Evolutionary conservation across 306 rosid genomes (phyloP).

Genomic region (Begonia loranthoides): DNA sequence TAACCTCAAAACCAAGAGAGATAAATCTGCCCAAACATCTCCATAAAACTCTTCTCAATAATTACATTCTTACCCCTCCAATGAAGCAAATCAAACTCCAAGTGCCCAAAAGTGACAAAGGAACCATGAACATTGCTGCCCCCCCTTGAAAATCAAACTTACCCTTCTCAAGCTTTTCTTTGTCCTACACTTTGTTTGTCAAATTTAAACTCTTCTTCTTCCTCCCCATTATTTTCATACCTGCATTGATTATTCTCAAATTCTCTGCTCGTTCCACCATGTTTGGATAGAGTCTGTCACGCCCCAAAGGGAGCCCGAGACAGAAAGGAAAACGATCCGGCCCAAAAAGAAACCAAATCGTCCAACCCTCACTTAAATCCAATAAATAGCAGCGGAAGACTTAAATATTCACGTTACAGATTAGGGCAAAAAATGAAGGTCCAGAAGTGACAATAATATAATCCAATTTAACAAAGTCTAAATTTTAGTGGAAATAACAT

Average conservation of each 20-base stretch:
- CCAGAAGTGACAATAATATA: no score
- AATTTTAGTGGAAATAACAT: no score
- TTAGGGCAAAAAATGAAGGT: no score
- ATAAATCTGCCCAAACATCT: constrained; percentile 14
- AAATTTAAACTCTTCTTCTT: constrained; percentile 16
- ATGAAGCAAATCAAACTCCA: constrained; percentile 16
- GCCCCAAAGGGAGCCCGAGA: no score
- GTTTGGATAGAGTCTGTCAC: constrained; percentile 3
- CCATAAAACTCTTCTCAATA: constrained; percentile 2
- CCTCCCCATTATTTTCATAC: constrained; percentile 19
- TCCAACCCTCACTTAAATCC: no score
- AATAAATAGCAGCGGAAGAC: no score
- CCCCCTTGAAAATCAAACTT: constrained; percentile 42
- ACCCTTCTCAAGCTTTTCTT: constrained; percentile 31
- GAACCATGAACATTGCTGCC: constrained; percentile 33
- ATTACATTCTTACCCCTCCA: constrained; percentile 9
- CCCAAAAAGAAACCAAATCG: no score
- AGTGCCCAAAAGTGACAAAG: constrained; percentile 20
- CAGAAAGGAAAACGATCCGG: no score
- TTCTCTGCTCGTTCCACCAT: constrained; percentile 45
- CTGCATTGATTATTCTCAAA: constrained; percentile 21
- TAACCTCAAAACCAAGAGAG: constrained; percentile 2
- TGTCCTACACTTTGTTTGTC: constrained; percentile 30
- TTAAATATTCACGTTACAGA: no score
- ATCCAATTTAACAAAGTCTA: no score